These are phyloP conservation scores for Pseudocercospora cruenta DNA, from an alignment of 2,329 filamentous ascomycete species.

Conservation along the genomic window DNA sequence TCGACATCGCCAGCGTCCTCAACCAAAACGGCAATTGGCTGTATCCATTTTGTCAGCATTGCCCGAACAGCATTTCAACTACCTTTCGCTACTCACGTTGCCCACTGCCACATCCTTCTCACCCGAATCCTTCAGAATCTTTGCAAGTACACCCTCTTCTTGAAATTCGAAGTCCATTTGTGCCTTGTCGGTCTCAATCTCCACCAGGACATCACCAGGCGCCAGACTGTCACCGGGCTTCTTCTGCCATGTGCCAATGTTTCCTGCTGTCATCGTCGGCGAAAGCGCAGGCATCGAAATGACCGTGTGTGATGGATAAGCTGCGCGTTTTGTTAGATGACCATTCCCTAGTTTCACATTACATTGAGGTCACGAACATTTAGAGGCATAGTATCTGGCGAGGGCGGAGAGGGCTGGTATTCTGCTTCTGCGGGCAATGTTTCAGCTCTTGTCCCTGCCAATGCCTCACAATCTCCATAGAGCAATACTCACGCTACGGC, in stretches of 20 bases:
- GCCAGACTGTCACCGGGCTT: conserved; percentile 84
- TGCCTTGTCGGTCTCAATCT: conserved; percentile 97
- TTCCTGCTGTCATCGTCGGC: conserved; percentile 94
- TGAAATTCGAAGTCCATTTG: conserved; percentile 99
- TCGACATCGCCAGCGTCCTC: conserved; percentile 87
- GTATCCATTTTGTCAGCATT: conserved; percentile 27
- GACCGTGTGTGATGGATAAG: conserved; percentile 91
- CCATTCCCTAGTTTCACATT: conserved; percentile 13
- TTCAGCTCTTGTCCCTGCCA: conserved; percentile 12
- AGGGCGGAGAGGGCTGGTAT: conserved; percentile 62
- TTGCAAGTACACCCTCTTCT: conserved; percentile 93
- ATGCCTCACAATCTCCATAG: not conserved
- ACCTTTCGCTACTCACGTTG: conserved; percentile 68
- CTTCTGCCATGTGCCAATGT: conserved; percentile 98
- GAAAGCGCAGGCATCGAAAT: conserved; percentile 98
- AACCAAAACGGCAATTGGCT: conserved; percentile 96
- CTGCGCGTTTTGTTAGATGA: conserved; percentile 58
- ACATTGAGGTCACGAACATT: conserved; percentile 55
- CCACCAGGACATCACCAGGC: conserved; percentile 82
- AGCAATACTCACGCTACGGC: conserved; percentile 12
- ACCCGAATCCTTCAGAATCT: conserved; percentile 88
- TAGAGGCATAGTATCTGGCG: conserved; percentile 69
- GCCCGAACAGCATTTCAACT: not conserved
- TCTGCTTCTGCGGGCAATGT: conserved; percentile 40
- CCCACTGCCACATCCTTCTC: conserved; percentile 93